Conservation (phyloP, 75 land plant species). For the Ceratopteris richardii region DNA sequence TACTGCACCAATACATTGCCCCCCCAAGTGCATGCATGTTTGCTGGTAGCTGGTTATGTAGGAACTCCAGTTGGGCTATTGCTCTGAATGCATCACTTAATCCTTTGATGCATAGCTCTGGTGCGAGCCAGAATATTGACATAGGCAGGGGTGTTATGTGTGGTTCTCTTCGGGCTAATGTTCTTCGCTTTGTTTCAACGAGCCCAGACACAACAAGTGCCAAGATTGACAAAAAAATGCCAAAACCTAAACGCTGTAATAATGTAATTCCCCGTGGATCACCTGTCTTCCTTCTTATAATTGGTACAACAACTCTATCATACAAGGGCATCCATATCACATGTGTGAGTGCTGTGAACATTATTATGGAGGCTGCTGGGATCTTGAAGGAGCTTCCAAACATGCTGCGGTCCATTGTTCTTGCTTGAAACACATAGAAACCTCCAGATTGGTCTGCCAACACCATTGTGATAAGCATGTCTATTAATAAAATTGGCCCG, state of each 20-base stretch:
- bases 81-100: constrained; percentile 9
- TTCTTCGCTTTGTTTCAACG: constrained; percentile 4
- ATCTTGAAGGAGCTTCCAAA: constrained; percentile 1
- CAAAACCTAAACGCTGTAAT: constrained; percentile 13
- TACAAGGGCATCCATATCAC: constrained; percentile 8
- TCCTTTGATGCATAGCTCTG: constrained; percentile 11
- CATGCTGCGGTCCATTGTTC: constrained; percentile 10
- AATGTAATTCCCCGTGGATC: constrained; percentile 6
- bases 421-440: constrained; percentile 3
- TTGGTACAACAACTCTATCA: constrained; percentile 8
- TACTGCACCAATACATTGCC: not conserved
- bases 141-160: not conserved
- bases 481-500: not conserved
- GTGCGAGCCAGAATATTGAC: constrained; percentile 12
- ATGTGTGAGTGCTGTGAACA: constrained; percentile 4
- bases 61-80: constrained; percentile 12
- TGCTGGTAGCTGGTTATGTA: constrained; percentile 10
- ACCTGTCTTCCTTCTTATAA: constrained; percentile 5
- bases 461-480: not conserved
- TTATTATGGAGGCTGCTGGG: constrained; percentile 6
- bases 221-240: constrained; percentile 1
- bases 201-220: constrained; percentile 2
- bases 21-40: constrained; percentile 7
- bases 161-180: not conserved
- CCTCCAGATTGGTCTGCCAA: constrained; percentile 1